Evolutionary conservation across 495 filamentous ascomycete species (phyloP).

Genomic region (Penicillium fimorum): DNA sequence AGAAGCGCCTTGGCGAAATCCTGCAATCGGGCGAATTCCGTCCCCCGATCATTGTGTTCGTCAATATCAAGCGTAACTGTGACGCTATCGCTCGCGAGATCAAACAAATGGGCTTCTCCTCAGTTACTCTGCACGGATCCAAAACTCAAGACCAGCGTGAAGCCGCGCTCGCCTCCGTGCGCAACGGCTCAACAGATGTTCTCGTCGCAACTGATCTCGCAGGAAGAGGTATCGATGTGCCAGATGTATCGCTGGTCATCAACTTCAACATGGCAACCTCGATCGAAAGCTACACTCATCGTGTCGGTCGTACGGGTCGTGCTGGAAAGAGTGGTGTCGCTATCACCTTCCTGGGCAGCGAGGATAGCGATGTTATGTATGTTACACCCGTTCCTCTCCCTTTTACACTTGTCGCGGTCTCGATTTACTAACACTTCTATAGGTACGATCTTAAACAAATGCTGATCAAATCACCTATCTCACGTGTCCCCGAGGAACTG

Average conservation of each 20-base stretch:
- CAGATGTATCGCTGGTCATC: conserved; percentile 87
- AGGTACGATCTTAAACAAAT: conserved; percentile 90
- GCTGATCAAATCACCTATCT: conserved; percentile 87
- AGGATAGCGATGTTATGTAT: conserved; percentile 92
- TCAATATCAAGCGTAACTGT: conserved; percentile 99
- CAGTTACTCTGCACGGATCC: conserved; percentile 88
- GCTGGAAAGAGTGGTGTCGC: conserved; percentile 97
- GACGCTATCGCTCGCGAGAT: conserved; percentile 94
- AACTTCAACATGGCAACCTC: conserved; percentile 98
- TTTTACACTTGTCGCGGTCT: neutral
- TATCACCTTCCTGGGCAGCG: conserved; percentile 92
- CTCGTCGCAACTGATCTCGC: conserved; percentile 97
- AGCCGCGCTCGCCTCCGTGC: conserved; percentile 83
- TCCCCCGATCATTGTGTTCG: conserved; percentile 96
- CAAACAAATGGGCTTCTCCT: conserved; percentile 88
- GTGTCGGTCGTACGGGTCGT: conserved; percentile 96
- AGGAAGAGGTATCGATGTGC: conserved; percentile 96
- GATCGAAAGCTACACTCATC: conserved; percentile 96
- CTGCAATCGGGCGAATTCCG: conserved; percentile 81
- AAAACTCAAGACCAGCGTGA: conserved; percentile 99
- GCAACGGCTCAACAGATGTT: conserved; percentile 75
- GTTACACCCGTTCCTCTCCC: conserved; percentile 20
- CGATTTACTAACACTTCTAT: conserved; percentile 14
- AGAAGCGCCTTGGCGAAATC: conserved; percentile 93
- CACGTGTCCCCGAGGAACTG: conserved; percentile 88